Percentiles rank a stretch among this genome's conserved stretches.
Evolutionary conservation across 2,329 filamentous ascomycete species (phyloP).

Genomic region (Pseudogymnoascus sp.): DNA sequence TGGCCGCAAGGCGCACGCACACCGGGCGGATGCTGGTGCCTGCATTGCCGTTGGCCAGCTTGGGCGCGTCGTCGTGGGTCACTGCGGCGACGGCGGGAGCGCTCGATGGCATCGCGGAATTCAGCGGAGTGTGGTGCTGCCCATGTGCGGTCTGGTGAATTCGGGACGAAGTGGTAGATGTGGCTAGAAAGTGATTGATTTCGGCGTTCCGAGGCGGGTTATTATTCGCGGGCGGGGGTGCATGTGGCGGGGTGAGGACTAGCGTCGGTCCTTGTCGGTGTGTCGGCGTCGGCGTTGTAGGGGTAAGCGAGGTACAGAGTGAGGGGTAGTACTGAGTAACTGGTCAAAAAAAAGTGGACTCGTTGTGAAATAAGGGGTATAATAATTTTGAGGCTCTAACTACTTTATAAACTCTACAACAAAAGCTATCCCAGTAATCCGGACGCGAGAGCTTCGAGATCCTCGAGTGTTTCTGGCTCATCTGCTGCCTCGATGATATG

Average conservation of each 20-base stretch:
- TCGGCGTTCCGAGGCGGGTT: not conserved
- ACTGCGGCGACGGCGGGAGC: conserved; percentile 2
- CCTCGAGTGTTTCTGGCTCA: conserved; percentile 70
- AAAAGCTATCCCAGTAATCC: conserved; percentile 50
- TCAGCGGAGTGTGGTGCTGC: conserved; percentile 1
- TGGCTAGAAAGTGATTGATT: not conserved
- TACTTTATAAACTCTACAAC: conserved; percentile 6
- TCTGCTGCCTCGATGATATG: conserved; percentile 52
- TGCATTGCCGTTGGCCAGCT: conserved; percentile 7
- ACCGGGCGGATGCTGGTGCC: conserved; percentile 21
- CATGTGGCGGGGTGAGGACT: conserved; percentile 5
- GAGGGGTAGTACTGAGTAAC: not conserved
- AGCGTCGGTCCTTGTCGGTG: not conserved
- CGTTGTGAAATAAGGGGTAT: conserved; percentile 1
- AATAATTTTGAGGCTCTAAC: conserved; percentile 5
- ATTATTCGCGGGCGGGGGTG: conserved; percentile 3
- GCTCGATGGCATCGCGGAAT: conserved; percentile 8
- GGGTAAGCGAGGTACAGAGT: conserved; percentile 8
- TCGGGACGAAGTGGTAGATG: not conserved
- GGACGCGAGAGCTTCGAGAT: conserved; percentile 67
- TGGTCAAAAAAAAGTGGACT: not conserved
- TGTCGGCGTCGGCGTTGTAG: not conserved
- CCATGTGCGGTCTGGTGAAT: not conserved
- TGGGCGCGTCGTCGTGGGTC: not conserved
- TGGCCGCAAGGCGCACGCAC: conserved; percentile 21